Conservation (phyloP, 345 rosid species). For the Capsella bursapastoris region DNA sequence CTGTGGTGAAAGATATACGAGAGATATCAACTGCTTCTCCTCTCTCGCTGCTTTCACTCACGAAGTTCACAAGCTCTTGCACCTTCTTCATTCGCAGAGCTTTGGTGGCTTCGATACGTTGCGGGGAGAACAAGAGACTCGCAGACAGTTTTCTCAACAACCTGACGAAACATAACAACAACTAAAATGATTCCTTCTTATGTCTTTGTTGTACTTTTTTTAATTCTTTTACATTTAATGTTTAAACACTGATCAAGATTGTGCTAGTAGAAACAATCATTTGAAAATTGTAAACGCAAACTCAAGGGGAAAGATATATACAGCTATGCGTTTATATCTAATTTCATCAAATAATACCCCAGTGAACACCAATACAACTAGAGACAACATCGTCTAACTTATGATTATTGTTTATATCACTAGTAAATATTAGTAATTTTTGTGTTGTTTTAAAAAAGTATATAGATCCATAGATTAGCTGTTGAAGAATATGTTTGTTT, state of each 20-base stretch:
- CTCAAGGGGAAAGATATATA: not conserved
- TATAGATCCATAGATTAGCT: too few species aligned
- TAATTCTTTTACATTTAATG: not conserved
- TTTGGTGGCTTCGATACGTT: slow-evolving; percentile 25
- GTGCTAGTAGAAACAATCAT: not conserved
- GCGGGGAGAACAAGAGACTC: slow-evolving; percentile 27
- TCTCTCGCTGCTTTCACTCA: slow-evolving; percentile 27
- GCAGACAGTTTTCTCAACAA: slow-evolving; percentile 23
- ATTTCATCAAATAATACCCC: not conserved
- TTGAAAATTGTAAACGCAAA: not conserved
- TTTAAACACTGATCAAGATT: not conserved
- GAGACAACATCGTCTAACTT: not conserved
- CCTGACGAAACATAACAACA: not conserved
- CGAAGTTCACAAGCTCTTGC: slow-evolving; percentile 26
- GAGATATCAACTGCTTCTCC: slow-evolving; percentile 34
- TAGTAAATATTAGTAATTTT: too few species aligned
- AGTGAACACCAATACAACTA: not conserved
- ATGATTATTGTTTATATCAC: not conserved
- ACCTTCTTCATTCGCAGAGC: slow-evolving; percentile 23
- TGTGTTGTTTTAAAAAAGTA: not conserved
- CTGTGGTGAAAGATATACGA: slow-evolving; percentile 29
- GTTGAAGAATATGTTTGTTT: too few species aligned
- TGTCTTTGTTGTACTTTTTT: not conserved
- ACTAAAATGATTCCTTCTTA: too few species aligned
- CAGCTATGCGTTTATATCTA: not conserved